These are phyloP conservation scores for Tricladium varicosporioides DNA, from an alignment of 2,329 filamentous ascomycete species.

Conservation along the genomic window DNA sequence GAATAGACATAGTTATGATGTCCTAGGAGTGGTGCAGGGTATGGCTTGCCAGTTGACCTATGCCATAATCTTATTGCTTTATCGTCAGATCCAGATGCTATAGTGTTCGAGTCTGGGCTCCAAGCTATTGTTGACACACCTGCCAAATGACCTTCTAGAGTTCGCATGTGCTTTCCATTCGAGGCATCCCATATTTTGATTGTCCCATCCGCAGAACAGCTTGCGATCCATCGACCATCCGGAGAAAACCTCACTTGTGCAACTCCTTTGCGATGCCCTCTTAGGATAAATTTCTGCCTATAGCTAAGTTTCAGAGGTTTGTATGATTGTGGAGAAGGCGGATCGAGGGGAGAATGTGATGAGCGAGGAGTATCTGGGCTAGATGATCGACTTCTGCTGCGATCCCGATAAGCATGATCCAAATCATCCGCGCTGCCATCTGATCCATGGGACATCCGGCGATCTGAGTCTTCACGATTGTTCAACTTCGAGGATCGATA, in stretches of 20 bases:
- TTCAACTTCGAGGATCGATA: slow-evolving; percentile 33
- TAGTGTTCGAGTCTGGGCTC: slow-evolving; percentile 82
- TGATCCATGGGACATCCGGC: slow-evolving; percentile 26
- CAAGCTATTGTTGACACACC: slow-evolving; percentile 93
- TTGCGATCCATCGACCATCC: slow-evolving; percentile 85
- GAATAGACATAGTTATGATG: slow-evolving; percentile 97
- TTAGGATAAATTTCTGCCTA: slow-evolving; percentile 65
- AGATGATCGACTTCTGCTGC: slow-evolving; percentile 24
- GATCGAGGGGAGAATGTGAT: slow-evolving; percentile 25
- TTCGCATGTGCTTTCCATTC: slow-evolving; percentile 79
- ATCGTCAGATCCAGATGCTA: slow-evolving; percentile 93
- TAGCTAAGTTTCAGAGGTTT: slow-evolving; percentile 32
- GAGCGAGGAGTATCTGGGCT: slow-evolving; percentile 25
- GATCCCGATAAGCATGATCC: slow-evolving; percentile 28
- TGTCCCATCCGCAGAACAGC: slow-evolving; percentile 83
- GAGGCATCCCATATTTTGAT: slow-evolving; percentile 86
- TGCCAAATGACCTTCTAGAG: slow-evolving; percentile 88
- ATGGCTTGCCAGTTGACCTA: slow-evolving; percentile 57
- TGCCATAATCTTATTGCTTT: slow-evolving; percentile 96
- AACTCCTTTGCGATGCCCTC: slow-evolving; percentile 75
- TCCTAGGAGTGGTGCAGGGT: slow-evolving; percentile 62
- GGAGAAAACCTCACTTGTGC: slow-evolving; percentile 89
- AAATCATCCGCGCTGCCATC: slow-evolving; percentile 30
- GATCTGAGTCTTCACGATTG: slow-evolving; percentile 21
- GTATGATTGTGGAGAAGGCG: slow-evolving; percentile 21